A percentile compares a stretch with the other conserved stretches of the same genome.
phyloP scores from a whole-genome alignment of 768 basidiomycete species.

The Collybiopsis luxurians region DNA sequence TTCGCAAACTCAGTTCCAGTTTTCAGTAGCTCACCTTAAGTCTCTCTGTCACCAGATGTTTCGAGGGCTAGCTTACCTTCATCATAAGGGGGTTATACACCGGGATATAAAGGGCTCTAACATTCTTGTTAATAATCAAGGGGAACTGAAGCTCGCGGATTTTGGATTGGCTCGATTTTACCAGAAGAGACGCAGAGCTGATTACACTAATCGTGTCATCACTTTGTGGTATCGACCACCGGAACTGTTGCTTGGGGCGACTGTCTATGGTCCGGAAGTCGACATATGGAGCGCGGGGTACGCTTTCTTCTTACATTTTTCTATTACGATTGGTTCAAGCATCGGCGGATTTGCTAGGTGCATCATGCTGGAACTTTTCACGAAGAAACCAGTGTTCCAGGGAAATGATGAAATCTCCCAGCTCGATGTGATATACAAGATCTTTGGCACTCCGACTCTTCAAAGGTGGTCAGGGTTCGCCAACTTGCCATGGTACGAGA shows the following conservation, averaged over 20 bases:
- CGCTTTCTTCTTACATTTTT: background rate
- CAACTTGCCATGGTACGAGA: constrained; percentile 95
- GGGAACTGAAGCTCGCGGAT: constrained; percentile 94
- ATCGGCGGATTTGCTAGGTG: constrained; percentile 52
- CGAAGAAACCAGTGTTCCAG: constrained; percentile 95
- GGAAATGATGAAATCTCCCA: constrained; percentile 98
- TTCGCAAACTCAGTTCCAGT: constrained; percentile 84
- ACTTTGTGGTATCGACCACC: constrained; percentile 98
- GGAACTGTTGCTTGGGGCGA: constrained; percentile 92
- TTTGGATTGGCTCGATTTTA: constrained; percentile 98
- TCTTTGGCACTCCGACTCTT: constrained; percentile 84
- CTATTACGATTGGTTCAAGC: constrained; percentile 1
- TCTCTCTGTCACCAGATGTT: constrained; percentile 97
- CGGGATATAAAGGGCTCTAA: constrained; percentile 99
- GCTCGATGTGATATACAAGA: constrained; percentile 86
- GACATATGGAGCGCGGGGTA: constrained; percentile 99
- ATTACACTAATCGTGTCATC: constrained; percentile 99
- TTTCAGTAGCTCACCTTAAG: constrained; percentile 88
- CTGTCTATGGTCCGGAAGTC: constrained; percentile 94
- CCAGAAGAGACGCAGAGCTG: constrained; percentile 82
- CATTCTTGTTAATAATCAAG: constrained; percentile 87
- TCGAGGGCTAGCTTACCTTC: constrained; percentile 89
- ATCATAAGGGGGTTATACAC: constrained; percentile 94
- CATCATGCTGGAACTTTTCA: constrained; percentile 97
- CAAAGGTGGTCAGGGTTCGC: constrained; percentile 81